phyloP scores from a whole-genome alignment of 495 filamentous ascomycete genomes.

The Penicillium ochrochloron region DNA sequence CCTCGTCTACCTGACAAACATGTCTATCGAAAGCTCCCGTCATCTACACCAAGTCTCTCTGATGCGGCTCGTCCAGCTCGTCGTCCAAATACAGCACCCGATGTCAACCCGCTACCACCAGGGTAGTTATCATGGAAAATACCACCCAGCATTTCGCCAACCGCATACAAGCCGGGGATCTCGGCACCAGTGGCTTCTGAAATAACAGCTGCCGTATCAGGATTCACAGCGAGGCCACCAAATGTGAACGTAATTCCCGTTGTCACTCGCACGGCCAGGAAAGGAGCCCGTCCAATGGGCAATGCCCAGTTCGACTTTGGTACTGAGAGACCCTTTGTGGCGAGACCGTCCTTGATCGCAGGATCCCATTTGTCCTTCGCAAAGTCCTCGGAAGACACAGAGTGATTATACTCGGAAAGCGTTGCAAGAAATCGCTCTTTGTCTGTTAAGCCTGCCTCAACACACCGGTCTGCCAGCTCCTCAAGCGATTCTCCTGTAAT shows the following conservation, averaged over 20 bases:
- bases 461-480: constrained; percentile 56
- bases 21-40: no score
- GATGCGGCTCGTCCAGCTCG: constrained; percentile 46
- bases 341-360: constrained; percentile 58
- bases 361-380: constrained; percentile 54
- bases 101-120: constrained; percentile 64
- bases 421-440: constrained; percentile 49
- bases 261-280: constrained; percentile 61
- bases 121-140: constrained; percentile 69
- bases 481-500: constrained; percentile 53
- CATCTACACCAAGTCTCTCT: not conserved
- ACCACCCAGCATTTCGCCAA: constrained; percentile 66
- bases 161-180: constrained; percentile 59
- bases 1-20: no score
- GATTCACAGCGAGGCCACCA: constrained; percentile 59
- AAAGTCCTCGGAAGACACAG: constrained; percentile 35
- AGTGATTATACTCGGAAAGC: constrained; percentile 56
- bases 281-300: constrained; percentile 58
- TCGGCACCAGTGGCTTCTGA: constrained; percentile 42
- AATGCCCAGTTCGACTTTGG: constrained; percentile 69
- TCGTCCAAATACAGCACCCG: constrained; percentile 61
- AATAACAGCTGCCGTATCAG: constrained; percentile 52
- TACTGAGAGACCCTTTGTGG: constrained; percentile 48
- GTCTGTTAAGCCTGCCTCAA: constrained; percentile 46
- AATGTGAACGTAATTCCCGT: constrained; percentile 70